Evolutionary conservation across 768 basidiomycete species (phyloP), one percentile per base, ranked within the genome.

Genomic region (Boletus eberwhitei): DNA sequence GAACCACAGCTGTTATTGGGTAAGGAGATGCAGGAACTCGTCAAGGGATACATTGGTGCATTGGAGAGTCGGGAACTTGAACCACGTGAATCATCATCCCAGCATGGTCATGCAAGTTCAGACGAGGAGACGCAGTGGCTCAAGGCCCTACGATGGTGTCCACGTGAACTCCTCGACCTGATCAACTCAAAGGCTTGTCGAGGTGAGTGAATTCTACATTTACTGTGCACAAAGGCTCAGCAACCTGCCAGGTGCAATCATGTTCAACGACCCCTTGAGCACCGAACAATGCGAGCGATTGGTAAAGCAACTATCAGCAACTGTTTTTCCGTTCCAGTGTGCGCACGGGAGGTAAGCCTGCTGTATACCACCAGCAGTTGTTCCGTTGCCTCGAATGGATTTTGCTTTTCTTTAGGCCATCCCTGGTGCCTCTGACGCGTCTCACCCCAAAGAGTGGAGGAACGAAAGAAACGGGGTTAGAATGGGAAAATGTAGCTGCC

Each of bases 161-260:
- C 97, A n/a, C 78, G 77, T 48, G 84, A 81, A 50, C 76, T 98
- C 48, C 70, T 94, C 14, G 90, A 94, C 35, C 72, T 99, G 58
- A 77, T 93, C 61, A 95, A 98, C 70, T 97, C 94, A 11, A 95
- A 93, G 73, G 97, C 97, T 22, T 99, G 97, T 66, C 79, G 97
- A 75, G 95, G 96, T 87, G 66, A 60, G 79, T 68, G 44, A 50
- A 32, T 45, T 38, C 31, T 19, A n/a, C 22, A n/a, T 38, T 52
- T 12, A n/a, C 5, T 35, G 32, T 37, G 14, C 17, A 32, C 36
- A n/a, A 24, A 42, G 26, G 35, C 45, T 62, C 12, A 64, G 35
- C 21, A 22, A 45, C 42, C 47, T 48, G 21, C 35, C 67, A 97
- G 94, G 95, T 49, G 95, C 96, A 3, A 90, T 97, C 70, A 97